Conservation (phyloP, 495 filamentous ascomycete genomes). For the Neurospora sp. region DNA sequence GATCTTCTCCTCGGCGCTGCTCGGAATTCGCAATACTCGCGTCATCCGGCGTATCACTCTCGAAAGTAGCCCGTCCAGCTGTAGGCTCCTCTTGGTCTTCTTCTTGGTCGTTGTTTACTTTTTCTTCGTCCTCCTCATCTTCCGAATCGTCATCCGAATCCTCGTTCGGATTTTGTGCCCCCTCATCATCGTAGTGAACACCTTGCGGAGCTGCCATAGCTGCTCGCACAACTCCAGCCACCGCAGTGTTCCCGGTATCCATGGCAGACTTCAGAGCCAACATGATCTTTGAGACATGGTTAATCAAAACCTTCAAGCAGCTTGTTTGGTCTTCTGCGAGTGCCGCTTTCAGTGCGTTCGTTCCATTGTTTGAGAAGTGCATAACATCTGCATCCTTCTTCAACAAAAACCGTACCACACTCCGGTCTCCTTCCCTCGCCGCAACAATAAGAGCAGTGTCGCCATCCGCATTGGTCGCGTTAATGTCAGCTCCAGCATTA, state of each 20-base stretch:
- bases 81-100: not conserved
- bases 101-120: not conserved
- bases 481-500: conserved; percentile 20
- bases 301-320: not conserved
- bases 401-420: not conserved
- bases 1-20: not conserved
- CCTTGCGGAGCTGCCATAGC: not conserved
- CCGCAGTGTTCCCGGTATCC: not conserved
- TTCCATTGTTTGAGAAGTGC: not conserved
- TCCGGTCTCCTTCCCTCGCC: not conserved
- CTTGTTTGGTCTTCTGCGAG: not conserved
- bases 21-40: not conserved
- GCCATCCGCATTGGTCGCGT: conserved; percentile 21
- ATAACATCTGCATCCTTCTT: not conserved
- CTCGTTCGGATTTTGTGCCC: not conserved
- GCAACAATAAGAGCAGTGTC: conserved; percentile 20
- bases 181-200: not conserved
- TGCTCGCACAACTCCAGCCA: not conserved
- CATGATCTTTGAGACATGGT: not conserved
- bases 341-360: not conserved
- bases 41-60: not conserved
- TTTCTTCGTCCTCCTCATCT: not conserved
- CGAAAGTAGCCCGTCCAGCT: not conserved
- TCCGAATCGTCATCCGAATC: not conserved
- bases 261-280: not conserved